A percentile compares a stretch with the other conserved stretches of the same genome.
Conservation (phyloP, 1,139 yeast species). For the Arxiozyma bovina region DNA sequence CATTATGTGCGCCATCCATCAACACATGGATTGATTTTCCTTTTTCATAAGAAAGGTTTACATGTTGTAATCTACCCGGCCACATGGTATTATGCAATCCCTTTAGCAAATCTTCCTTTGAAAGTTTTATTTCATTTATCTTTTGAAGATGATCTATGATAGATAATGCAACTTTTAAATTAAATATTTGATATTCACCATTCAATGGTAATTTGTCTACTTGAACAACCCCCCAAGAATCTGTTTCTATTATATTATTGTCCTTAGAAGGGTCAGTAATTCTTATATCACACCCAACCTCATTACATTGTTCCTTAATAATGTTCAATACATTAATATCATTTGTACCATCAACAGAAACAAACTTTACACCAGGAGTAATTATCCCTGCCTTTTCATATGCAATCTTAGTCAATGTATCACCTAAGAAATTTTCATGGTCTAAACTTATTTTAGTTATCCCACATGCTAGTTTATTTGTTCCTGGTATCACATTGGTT, state of each 20-base stretch:
- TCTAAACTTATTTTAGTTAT: conserved; percentile 81
- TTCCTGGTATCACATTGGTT: conserved; percentile 53
- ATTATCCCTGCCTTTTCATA: conserved; percentile 77
- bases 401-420: conserved; percentile 56
- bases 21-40: conserved; percentile 35
- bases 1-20: conserved; percentile 91
- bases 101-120: conserved; percentile 32
- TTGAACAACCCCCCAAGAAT: conserved; percentile 32
- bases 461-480: conserved; percentile 50
- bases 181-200: conserved; percentile 66
- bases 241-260: conserved; percentile 14
- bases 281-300: conserved; percentile 19
- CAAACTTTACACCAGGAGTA: conserved; percentile 45
- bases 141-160: conserved; percentile 37
- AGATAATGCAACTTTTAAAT: conserved; percentile 60
- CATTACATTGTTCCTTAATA: conserved; percentile 24
- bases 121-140: conserved; percentile 15
- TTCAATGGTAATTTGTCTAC: conserved; percentile 39
- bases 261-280: conserved; percentile 25
- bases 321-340: conserved; percentile 41
- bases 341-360: conserved; percentile 69
- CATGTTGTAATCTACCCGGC: conserved; percentile 56
- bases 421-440: conserved; percentile 69
- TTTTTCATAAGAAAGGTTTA: conserved; percentile 25
- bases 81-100: conserved; percentile 50